Evolutionary conservation across 208 protist species (phyloP), one percentile per base, ranked within the genome.

Genomic region (Angomonas ambiguus): DNA sequence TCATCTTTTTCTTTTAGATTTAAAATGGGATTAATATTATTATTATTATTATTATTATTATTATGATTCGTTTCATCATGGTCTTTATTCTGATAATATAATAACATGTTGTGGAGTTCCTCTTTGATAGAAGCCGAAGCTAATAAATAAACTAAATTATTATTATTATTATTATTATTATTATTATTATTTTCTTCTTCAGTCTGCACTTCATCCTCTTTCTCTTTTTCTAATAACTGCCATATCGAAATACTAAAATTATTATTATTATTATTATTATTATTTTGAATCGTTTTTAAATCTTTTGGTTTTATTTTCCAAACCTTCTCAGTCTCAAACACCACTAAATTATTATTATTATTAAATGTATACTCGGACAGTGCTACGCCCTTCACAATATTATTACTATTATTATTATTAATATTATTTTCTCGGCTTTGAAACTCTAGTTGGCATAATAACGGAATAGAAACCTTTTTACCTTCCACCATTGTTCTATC

Each of bases 151-250:
- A 45, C 38, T 8, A 45, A n/a, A 45, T 45, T 45, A 45, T 45
- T 45, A 45, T 45, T 45, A 45, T 45, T 45, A 45, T 45, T 45
- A n/a, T 45, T 16, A 45, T 45, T 45, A 45, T 45, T 45, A n/a
- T n/a, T n/a, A 45, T 45, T 45, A 45, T 45, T 45, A 45, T 45
- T 45, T n/a, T 45, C 16, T n/a, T n/a, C n/a, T n/a, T n/a, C n/a
- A n/a, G n/a, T n/a, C n/a, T n/a, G n/a, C n/a, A n/a, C n/a, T n/a
- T 45, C 16, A 45, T 45, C 16, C 8, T 45, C 16, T 45, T n/a
- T 45, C 16, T 45, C 38, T 45, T 45, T 16, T 16, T 8, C 11
- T n/a, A 45, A n/a, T 45, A 45, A 45, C 16, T 45, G 38, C 38
- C 38, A 45, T 45, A 45, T n/a, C 16, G 38, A 45, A 45, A 45